These are phyloP conservation scores for Hyaloscypha variabilis DNA, from an alignment of 495 filamentous ascomycete species.

Conservation along the genomic window DNA sequence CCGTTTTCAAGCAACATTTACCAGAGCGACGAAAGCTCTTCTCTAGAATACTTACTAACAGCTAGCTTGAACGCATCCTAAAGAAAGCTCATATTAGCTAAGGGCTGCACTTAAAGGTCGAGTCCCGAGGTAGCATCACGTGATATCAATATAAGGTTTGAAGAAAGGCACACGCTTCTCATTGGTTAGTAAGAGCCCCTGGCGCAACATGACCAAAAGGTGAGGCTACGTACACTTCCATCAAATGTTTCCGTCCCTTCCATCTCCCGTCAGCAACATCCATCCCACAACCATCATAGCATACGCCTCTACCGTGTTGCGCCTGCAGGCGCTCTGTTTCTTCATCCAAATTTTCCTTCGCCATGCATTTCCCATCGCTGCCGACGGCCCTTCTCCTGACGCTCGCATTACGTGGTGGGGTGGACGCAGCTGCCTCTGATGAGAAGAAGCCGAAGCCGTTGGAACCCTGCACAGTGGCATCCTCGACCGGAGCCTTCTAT, in stretches of 20 bases:
- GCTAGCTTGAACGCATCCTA: no score
- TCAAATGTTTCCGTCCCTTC: constrained; percentile 2
- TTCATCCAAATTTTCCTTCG: constrained; percentile 22
- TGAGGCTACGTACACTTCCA: constrained; percentile 1
- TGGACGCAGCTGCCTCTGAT: constrained; percentile 38
- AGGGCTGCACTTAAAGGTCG: no score
- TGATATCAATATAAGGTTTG: background rate
- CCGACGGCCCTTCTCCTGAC: constrained; percentile 34
- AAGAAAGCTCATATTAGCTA: no score
- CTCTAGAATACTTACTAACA: no score
- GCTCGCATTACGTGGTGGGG: constrained; percentile 34
- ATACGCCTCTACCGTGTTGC: constrained; percentile 24
- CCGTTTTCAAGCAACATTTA: no score
- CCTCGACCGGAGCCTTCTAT: constrained; percentile 81
- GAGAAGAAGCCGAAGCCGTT: constrained; percentile 39
- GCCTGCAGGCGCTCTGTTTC: constrained; percentile 27
- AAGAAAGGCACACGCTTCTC: background rate
- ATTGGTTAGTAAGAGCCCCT: background rate
- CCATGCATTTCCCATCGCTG: constrained; percentile 29
- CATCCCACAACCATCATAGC: constrained; percentile 13
- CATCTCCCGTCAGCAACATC: background rate
- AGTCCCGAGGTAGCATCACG: no score
- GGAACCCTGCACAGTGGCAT: constrained; percentile 72
- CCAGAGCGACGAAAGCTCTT: no score
- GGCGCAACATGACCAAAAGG: background rate